phyloP scores from a whole-genome alignment of 202 grass and related monocot genomes.

The Cymbopogon flexuosus region DNA sequence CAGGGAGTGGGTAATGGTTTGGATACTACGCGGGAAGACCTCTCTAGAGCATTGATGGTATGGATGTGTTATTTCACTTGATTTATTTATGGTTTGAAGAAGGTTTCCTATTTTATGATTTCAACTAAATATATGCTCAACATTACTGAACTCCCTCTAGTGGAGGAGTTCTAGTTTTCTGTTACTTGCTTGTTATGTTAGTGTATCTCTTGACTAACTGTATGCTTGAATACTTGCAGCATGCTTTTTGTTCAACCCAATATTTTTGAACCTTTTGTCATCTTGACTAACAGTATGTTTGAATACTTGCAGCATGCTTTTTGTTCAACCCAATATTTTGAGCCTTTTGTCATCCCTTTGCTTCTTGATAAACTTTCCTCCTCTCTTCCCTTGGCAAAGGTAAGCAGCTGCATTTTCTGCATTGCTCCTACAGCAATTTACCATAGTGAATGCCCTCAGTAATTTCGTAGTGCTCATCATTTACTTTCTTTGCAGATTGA shows the following conservation, averaged over 20 bases:
- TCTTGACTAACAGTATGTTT: conserved; percentile 43
- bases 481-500: conserved; percentile 68
- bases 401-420: conserved; percentile 29
- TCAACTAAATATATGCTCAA: conserved; percentile 6
- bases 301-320: conserved; percentile 68
- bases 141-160: not conserved
- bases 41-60: conserved; percentile 88
- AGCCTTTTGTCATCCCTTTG: conserved; percentile 71
- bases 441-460: not conserved
- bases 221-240: conserved; percentile 56
- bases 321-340: conserved; percentile 69
- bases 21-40: conserved; percentile 59
- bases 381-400: conserved; percentile 90
- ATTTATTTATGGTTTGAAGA: conserved; percentile 25
- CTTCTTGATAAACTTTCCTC: conserved; percentile 94
- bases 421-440: conserved; percentile 30
- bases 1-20: conserved; percentile 57
- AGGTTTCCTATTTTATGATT: not conserved
- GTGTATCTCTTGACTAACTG: conserved; percentile 11
- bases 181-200: conserved; percentile 19
- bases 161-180: conserved; percentile 15
- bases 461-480: not conserved
- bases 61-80: conserved; percentile 31
- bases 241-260: conserved; percentile 71
- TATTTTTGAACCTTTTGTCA: conserved; percentile 65